Evolutionary conservation across 164 flowering plant species (phyloP).

Genomic region (Aristolochia fimbriata): DNA sequence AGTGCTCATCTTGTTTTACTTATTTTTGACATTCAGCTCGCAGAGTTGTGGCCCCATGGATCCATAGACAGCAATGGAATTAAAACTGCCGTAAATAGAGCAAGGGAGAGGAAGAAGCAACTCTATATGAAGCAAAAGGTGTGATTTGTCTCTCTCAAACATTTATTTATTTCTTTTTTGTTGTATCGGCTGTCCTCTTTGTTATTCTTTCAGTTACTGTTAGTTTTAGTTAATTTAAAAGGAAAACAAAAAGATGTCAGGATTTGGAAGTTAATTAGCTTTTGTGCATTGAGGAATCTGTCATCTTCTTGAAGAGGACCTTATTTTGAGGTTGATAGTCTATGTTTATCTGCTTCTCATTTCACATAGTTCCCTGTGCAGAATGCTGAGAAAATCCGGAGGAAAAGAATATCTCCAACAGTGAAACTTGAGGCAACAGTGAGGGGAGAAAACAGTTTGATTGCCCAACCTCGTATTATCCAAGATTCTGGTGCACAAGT

Average conservation of each 20-base stretch:
- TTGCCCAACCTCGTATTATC: constrained; percentile 9
- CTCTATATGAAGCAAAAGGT: constrained; percentile 39
- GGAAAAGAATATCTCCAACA: constrained; percentile 9
- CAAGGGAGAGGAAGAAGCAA: constrained; percentile 63
- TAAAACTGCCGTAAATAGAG: constrained; percentile 69
- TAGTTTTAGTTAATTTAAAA: too few species aligned
- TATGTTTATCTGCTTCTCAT: too few species aligned
- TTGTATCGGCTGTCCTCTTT: neutral
- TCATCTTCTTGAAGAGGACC: neutral
- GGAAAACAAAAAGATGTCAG: neutral
- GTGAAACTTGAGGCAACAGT: constrained; percentile 7
- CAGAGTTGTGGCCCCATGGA: constrained; percentile 85
- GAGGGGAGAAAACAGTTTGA: constrained; percentile 4
- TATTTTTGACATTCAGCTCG: constrained; percentile 46
- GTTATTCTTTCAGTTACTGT: too few species aligned
- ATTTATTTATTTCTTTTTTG: neutral
- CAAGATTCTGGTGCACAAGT: constrained; percentile 7
- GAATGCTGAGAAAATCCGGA: constrained; percentile 14
- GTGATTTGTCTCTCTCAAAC: neutral
- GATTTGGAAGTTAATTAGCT: neutral
- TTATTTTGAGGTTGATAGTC: too few species aligned
- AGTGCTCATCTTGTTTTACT: neutral
- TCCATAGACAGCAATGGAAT: constrained; percentile 85
- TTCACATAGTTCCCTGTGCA: constrained; percentile 3
- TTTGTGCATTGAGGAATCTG: neutral